Conservation (phyloP, 1,284 basidiomycete genomes). For the Malassezia vespertilionis region DNA sequence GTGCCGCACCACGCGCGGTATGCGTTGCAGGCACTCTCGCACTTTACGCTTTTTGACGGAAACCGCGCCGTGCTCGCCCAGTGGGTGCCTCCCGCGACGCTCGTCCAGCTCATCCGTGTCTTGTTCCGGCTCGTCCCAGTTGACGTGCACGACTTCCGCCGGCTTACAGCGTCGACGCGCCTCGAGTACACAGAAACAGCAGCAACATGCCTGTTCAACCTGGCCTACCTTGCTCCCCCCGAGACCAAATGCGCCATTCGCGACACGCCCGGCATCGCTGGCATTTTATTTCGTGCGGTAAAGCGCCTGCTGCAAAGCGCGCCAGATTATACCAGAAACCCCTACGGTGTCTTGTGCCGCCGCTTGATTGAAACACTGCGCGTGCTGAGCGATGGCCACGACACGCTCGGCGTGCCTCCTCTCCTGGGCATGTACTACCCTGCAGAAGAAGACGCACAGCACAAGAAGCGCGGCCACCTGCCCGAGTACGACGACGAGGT, state of each 20-base stretch:
- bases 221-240: constrained; percentile 71
- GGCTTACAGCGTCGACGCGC: constrained; percentile 59
- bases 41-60: constrained; percentile 62
- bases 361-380: constrained; percentile 73
- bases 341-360: constrained; percentile 59
- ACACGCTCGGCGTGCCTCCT: constrained; percentile 59
- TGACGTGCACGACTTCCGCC: constrained; percentile 62
- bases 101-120: constrained; percentile 59
- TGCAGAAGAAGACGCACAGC: background rate
- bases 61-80: constrained; percentile 66
- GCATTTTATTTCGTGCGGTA: constrained; percentile 50
- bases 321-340: constrained; percentile 53
- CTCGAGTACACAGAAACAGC: constrained; percentile 68
- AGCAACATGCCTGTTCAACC: constrained; percentile 68
- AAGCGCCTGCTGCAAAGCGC: constrained; percentile 49
- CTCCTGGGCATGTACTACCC: constrained; percentile 29
- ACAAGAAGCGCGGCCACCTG: background rate
- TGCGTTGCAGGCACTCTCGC: constrained; percentile 71
- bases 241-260: constrained; percentile 62
- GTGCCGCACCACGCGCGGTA: constrained; percentile 58
- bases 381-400: constrained; percentile 66
- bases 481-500: constrained; percentile 10
- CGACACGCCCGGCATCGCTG: constrained; percentile 47
- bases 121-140: constrained; percentile 74
- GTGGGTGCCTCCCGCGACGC: constrained; percentile 55